Percentiles rank a stretch among this genome's conserved stretches.
Evolutionary conservation across 345 rosid genomes (phyloP).

Genomic region (Eucalyptus erythrocorys): DNA sequence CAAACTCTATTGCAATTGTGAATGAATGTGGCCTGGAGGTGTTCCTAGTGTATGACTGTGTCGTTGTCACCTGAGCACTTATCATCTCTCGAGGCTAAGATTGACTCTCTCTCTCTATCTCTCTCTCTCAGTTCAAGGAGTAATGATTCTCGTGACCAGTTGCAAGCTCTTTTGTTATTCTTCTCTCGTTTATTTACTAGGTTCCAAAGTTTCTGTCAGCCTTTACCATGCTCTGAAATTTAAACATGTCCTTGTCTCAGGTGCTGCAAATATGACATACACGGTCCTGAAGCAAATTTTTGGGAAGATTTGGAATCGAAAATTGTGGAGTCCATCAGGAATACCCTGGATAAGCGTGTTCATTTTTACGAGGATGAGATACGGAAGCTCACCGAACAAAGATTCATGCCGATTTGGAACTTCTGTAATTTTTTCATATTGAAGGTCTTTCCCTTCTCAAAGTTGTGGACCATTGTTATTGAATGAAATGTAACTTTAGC

Average conservation of each 20-base stretch:
- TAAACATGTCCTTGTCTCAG: conserved; percentile 25
- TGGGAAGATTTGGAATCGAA: conserved; percentile 94
- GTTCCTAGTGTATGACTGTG: not conserved
- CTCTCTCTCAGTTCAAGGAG: not conserved
- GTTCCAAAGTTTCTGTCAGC: not conserved
- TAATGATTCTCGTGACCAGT: not conserved
- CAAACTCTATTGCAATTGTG: not conserved
- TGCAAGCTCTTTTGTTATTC: not conserved
- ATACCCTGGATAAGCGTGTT: conserved; percentile 79
- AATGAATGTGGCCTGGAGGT: not conserved
- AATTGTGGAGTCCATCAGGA: conserved; percentile 73
- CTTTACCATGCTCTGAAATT: conserved; percentile 13
- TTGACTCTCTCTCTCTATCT: not conserved
- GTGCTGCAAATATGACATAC: conserved; percentile 89
- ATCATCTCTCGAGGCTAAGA: not conserved
- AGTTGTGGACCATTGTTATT: not conserved
- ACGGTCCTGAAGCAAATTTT: conserved; percentile 68
- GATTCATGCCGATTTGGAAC: conserved; percentile 93
- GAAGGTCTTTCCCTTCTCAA: conserved; percentile 54
- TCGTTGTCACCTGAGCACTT: not conserved
- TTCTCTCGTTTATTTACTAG: not conserved
- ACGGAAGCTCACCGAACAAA: conserved; percentile 90
- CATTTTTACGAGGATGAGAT: conserved; percentile 96
- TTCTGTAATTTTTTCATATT: conserved; percentile 94
- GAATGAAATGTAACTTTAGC: not conserved